Conservation (phyloP, 805 yeast genomes). For the Candida michaelii region DNA sequence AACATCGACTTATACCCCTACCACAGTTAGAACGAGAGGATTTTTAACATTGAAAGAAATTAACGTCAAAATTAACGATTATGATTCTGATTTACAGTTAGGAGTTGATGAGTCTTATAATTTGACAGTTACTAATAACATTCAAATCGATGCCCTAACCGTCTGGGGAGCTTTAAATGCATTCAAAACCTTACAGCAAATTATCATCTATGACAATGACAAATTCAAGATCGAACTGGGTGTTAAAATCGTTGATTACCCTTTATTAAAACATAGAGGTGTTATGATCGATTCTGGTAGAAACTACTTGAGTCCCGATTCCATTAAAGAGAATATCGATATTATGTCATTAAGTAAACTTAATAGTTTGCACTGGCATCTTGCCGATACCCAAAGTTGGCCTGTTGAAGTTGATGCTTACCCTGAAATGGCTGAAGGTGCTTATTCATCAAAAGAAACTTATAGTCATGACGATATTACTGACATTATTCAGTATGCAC, state of each 20-base stretch:
- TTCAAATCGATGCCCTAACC: conserved; percentile 30
- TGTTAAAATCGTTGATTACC: conserved; percentile 34
- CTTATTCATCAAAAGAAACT: conserved; percentile 31
- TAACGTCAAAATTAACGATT: conserved; percentile 9
- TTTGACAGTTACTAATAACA: conserved; percentile 18
- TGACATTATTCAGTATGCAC: conserved; percentile 31
- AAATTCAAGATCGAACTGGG: conserved; percentile 30
- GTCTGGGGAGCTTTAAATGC: conserved; percentile 45
- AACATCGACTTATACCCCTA: no score
- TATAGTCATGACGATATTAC: conserved; percentile 28
- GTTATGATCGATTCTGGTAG: conserved; percentile 40
- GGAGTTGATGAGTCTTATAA: conserved; percentile 39
- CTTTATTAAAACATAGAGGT: conserved; percentile 39
- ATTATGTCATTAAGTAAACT: conserved; percentile 37
- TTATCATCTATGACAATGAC: conserved; percentile 28
- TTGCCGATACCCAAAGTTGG: conserved; percentile 42
- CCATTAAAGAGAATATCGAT: conserved; percentile 36
- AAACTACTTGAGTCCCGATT: conserved; percentile 28
- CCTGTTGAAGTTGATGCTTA: conserved; percentile 30
- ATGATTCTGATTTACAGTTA: conserved; percentile 22
- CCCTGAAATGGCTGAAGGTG: conserved; percentile 40
- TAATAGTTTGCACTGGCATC: conserved; percentile 43
- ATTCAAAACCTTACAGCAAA: conserved; percentile 39
- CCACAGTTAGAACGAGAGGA: no score
- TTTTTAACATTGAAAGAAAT: no score